A percentile compares a stretch with the other conserved stretches of the same genome.
Evolutionary conservation across 164 flowering plant species (phyloP).

Genomic region (Warburgia ugandensis): DNA sequence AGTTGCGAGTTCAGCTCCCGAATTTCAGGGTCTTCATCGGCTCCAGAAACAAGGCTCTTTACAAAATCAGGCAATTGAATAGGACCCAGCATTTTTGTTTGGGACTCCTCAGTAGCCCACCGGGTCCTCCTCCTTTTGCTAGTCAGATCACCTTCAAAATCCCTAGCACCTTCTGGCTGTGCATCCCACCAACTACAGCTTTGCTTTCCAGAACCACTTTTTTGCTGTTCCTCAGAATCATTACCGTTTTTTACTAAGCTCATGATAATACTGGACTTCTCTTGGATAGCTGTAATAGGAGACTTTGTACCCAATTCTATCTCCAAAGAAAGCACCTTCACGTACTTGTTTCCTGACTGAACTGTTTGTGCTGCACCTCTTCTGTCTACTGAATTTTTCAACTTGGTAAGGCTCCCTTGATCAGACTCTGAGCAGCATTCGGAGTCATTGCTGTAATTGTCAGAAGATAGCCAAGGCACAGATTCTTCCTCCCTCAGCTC

Average conservation of each 20-base stretch:
- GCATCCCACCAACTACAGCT: constrained; percentile 23
- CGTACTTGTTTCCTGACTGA: too few species aligned
- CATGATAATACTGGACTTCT: not conserved
- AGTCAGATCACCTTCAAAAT: constrained; percentile 16
- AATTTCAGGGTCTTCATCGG: constrained; percentile 16
- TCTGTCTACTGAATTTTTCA: too few species aligned
- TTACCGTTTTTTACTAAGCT: not conserved
- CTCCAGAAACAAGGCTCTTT: constrained; percentile 1
- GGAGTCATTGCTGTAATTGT: too few species aligned
- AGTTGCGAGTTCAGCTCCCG: constrained; percentile 17
- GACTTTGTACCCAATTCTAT: not conserved
- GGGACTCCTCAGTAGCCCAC: constrained; percentile 21
- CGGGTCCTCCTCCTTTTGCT: constrained; percentile 29
- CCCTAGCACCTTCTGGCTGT: constrained; percentile 12
- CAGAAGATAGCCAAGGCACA: too few species aligned
- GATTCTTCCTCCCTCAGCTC: too few species aligned
- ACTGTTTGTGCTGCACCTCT: too few species aligned
- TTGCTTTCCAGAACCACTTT: constrained; percentile 33
- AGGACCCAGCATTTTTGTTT: constrained; percentile 34
- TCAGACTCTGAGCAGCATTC: too few species aligned
- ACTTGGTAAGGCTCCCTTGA: too few species aligned
- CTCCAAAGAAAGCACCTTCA: too few species aligned
- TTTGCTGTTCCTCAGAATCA: constrained; percentile 15
- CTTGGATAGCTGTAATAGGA: not conserved
- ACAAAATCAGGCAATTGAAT: constrained; percentile 31